Conservation (phyloP, 2,329 filamentous ascomycete species). For the Trichoderma oligosporum region DNA sequence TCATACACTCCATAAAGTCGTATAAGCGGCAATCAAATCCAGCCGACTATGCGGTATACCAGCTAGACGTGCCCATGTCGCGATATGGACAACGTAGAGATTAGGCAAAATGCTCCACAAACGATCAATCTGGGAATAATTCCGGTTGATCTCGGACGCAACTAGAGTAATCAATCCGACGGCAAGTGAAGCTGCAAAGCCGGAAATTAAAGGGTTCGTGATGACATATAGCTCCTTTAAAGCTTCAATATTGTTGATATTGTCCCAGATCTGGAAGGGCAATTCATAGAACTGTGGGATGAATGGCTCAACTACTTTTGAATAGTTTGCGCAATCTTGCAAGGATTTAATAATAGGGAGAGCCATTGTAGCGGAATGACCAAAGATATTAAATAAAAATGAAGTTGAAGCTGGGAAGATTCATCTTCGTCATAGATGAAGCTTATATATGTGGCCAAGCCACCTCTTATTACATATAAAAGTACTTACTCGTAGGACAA, state of each 20-base stretch:
- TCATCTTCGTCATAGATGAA: slow-evolving; percentile 11
- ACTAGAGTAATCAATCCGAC: slow-evolving; percentile 70
- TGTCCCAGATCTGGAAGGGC: slow-evolving; percentile 60
- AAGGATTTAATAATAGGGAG: slow-evolving; percentile 68
- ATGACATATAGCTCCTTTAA: slow-evolving; percentile 70
- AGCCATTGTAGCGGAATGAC: slow-evolving; percentile 48
- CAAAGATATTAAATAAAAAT: background rate
- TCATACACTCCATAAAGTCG: slow-evolving; percentile 74
- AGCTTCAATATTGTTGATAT: slow-evolving; percentile 55
- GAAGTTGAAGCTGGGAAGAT: background rate
- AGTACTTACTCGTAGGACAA: too few relatives aligned
- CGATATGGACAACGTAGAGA: slow-evolving; percentile 80
- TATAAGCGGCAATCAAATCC: slow-evolving; percentile 68
- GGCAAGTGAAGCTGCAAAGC: slow-evolving; percentile 66
- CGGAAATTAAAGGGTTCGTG: slow-evolving; percentile 82
- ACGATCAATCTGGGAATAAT: slow-evolving; percentile 96
- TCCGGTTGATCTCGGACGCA: slow-evolving; percentile 78
- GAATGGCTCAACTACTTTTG: slow-evolving; percentile 71
- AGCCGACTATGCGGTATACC: slow-evolving; percentile 67
- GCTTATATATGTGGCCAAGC: slow-evolving; percentile 12
- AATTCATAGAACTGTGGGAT: slow-evolving; percentile 66
- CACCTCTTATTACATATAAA: too few relatives aligned
- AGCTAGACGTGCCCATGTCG: slow-evolving; percentile 73
- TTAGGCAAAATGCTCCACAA: slow-evolving; percentile 87
- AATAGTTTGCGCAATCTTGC: slow-evolving; percentile 72